Evolutionary conservation across 768 basidiomycete species (phyloP), one percentile per base, ranked within the genome.

Genomic region (Calocera viscosa): DNA sequence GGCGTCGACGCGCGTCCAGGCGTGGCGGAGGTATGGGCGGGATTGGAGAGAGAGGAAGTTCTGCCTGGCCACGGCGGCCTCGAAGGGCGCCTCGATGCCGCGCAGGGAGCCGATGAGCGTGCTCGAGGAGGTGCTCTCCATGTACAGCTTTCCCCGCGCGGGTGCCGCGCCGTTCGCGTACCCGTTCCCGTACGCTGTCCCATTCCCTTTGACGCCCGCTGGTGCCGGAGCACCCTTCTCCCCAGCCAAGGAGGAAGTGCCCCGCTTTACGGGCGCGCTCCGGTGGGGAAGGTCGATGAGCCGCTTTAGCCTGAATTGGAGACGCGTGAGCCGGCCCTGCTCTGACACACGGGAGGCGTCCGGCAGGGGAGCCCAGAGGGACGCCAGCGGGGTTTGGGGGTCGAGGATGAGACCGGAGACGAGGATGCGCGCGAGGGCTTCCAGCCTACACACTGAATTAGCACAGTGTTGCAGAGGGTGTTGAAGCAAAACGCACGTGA

Each of bases 1-100:
- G 69, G 89, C 85, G 74, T 98, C 95, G 66, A 96, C 88, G 64
- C 93, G 79, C 72, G 84, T 89, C 94, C 94, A 97, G 66, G 89
- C 90, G 72, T 97, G 93, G 10, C 95, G 83, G 0, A 98, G 80
- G 74, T 92, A 98, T 0, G 95, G 94, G 1, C 94, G 80, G 69
- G 76, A 76, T 40, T 75, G 72, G 17, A 72, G 66, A 7, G 70
- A 72, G 16, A 78, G 69, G 19, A 63, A 66, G 28, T 74, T 70
- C 65, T 76, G 71, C 67, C 74, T 71, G 30, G 67, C 70, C 12
- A 80, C 68, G 2, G 80, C 77, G 1, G 71, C 71, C 34, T 77
- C 75, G 71, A 80, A 81, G 0, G 80, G 80, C 11, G 74, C 68
- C 69, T 77, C 77, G 24, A 39, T 28, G 63, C 65, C 12, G 64